A percentile compares a stretch with the other conserved stretches of the same genome.
Conservation (phyloP, 371 early-diverging fungal genomes). For the Choanephora cucurbitarum region DNA sequence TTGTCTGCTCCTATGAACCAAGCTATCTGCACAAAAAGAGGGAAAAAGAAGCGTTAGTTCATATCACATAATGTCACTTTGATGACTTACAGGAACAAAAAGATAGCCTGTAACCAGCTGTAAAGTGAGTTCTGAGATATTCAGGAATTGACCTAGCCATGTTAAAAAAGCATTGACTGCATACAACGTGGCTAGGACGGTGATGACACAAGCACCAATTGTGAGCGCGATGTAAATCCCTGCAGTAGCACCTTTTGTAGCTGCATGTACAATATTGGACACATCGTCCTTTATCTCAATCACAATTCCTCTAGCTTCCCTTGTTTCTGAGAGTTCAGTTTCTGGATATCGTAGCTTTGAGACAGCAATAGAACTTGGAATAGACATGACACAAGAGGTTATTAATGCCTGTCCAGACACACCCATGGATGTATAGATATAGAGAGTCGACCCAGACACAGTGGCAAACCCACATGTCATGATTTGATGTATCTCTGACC, state of each 20-base stretch:
- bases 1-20: slow-evolving; percentile 77
- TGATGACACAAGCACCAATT: slow-evolving; percentile 77
- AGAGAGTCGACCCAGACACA: slow-evolving; percentile 80
- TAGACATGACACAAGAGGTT: slow-evolving; percentile 88
- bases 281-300: slow-evolving; percentile 39
- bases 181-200: slow-evolving; percentile 49
- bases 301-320: background rate
- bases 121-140: slow-evolving; percentile 64
- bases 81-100: slow-evolving; percentile 66
- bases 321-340: slow-evolving; percentile 66
- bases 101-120: slow-evolving; percentile 77
- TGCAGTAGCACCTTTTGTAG: slow-evolving; percentile 83
- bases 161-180: slow-evolving; percentile 72
- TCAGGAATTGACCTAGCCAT: slow-evolving; percentile 77
- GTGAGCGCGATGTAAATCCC: slow-evolving; percentile 79
- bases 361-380: slow-evolving; percentile 82
- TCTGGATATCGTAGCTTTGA: slow-evolving; percentile 89
- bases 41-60: too few relatives aligned
- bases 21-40: slow-evolving; percentile 43
- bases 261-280: slow-evolving; percentile 81
- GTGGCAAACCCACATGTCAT: slow-evolving; percentile 89
- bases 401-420: slow-evolving; percentile 62
- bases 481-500: slow-evolving; percentile 80
- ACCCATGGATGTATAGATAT: slow-evolving; percentile 67
- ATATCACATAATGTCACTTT: too few relatives aligned